Base-by-base conservation (phyloP, 495 filamentous ascomycete genomes). In the Aspergillus biplanus region DNA sequence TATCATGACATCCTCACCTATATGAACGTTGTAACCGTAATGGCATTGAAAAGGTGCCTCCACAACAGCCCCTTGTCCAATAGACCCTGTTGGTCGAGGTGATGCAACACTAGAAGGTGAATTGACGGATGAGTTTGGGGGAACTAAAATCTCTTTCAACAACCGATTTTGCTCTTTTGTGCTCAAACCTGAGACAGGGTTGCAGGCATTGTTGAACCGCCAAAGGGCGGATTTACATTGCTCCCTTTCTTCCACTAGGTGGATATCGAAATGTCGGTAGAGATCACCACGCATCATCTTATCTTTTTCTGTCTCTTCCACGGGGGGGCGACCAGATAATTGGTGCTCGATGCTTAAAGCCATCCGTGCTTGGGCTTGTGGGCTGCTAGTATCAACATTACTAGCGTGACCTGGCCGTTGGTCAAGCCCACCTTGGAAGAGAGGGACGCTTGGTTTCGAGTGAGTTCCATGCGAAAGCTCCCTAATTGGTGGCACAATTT, bases 41-140 rank as follows among this genome's bases (percentile, higher is more conserved):
- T 97, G 92, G 74, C 95, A 98, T 39, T 82, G 88, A 72, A 99
- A 98, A 12, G 95, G 94, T 3, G 91, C 87, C 62, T 97, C 92
- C 46, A 99, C 91, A 44, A 87, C 82, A 7, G 90, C 89, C 54
- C 90, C 86, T 46, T 89, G 83, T 21, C 92, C 92, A 18, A 96
- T 87, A 35, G 83, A 83, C n/a, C 90, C 90, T 5, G 60, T 52
- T 18, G 71, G 67, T 33, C 71, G 73, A 44, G 70, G 58, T 7
- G 58, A 80, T 67, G 62, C 80, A 44, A 64, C 67, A 67, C 49
- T 80, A 69, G 64, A 83, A 67, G 61, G 85, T 63, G 63, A 85
- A 80, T 63, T 80, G 69, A 64, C 71, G 46, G 59, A 75, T 70
- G 49, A 84, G 71, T 63, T 83, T 59, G 69, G 65, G 76, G 81